phyloP scores from a whole-genome alignment of 2,329 filamentous ascomycete genomes.

The Trichophyton equinum region DNA sequence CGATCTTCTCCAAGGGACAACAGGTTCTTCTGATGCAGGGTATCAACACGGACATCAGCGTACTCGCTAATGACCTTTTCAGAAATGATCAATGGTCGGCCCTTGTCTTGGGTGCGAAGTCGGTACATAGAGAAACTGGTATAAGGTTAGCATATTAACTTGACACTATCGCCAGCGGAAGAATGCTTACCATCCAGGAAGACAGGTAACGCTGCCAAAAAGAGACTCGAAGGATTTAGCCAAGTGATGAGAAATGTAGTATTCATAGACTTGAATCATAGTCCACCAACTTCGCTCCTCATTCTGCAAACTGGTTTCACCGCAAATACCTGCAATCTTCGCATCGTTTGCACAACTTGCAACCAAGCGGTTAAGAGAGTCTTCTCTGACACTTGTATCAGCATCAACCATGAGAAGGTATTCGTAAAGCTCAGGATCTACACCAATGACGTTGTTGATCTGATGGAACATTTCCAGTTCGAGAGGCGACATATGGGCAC shows the following conservation, averaged over 20 bases:
- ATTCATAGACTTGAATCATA: constrained; percentile 99
- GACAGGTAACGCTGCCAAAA: constrained; percentile 95
- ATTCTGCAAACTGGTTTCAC: constrained; percentile 91
- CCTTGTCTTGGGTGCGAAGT: constrained; percentile 82
- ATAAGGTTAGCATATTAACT: constrained; percentile 26
- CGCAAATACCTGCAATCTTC: constrained; percentile 94
- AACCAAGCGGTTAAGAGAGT: constrained; percentile 83
- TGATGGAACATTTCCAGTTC: constrained; percentile 98
- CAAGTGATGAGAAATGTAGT: constrained; percentile 96
- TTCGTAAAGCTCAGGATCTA: constrained; percentile 93
- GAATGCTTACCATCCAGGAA: constrained; percentile 79
- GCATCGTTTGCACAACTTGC: constrained; percentile 86
- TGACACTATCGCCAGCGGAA: neutral
- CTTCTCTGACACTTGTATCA: constrained; percentile 85
- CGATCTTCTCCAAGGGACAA: constrained; percentile 91
- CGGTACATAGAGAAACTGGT: constrained; percentile 97
- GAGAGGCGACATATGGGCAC: constrained; percentile 83
- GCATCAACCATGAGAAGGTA: constrained; percentile 96
- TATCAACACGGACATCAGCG: constrained; percentile 78
- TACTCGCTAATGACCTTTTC: constrained; percentile 83
- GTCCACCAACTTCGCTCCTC: constrained; percentile 96
- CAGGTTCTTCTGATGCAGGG: constrained; percentile 87
- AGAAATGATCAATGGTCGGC: constrained; percentile 85
- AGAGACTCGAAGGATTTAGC: constrained; percentile 95
- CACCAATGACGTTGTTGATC: constrained; percentile 97